Evolutionary conservation across 441 rosid species (phyloP).

Genomic region (Mallotus japonicus): DNA sequence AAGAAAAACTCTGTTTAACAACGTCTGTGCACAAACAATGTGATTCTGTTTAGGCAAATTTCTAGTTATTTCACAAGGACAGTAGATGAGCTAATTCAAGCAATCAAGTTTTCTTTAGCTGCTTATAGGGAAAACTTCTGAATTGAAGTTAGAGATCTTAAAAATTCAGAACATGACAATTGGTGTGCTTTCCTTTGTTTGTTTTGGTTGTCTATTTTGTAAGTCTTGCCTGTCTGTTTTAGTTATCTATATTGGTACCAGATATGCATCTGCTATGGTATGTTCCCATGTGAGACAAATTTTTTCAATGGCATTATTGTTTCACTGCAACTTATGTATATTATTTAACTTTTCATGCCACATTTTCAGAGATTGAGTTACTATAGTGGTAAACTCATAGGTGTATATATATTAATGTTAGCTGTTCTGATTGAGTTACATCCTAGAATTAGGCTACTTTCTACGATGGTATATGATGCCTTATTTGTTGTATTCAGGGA

Average conservation of each 20-base stretch:
- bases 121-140: background rate
- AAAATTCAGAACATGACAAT: background rate
- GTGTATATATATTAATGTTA: background rate
- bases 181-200: background rate
- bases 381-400: no score
- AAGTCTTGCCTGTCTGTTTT: background rate
- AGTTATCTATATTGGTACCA: background rate
- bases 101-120: background rate
- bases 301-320: background rate
- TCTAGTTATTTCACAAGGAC: background rate
- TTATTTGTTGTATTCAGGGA: slow-evolving; percentile 47
- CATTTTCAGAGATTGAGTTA: no score
- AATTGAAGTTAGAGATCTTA: background rate
- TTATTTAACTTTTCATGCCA: no score
- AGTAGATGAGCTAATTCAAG: background rate
- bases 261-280: background rate
- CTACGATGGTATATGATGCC: slow-evolving; percentile 18
- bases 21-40: background rate
- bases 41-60: background rate
- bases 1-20: background rate
- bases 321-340: background rate
- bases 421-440: slow-evolving; percentile 8
- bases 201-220: background rate
- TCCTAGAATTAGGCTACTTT: background rate
- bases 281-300: background rate